These are phyloP conservation scores for Erysimum cheiri DNA, from an alignment of 441 rosid species.

Conservation along the genomic window DNA sequence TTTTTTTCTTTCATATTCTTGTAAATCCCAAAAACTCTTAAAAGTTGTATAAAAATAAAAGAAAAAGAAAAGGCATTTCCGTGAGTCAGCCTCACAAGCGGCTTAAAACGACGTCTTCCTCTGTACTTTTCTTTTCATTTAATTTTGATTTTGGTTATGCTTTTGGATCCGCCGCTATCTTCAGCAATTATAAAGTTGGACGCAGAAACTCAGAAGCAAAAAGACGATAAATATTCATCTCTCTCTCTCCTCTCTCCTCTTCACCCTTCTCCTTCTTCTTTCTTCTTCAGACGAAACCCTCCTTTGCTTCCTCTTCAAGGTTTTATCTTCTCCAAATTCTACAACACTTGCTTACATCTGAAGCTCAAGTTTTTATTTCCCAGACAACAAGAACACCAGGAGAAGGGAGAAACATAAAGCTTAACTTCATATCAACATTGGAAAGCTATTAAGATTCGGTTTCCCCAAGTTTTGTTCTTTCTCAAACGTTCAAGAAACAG, in stretches of 20 bases:
- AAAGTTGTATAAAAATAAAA: neutral
- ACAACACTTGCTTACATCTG: slow-evolving; percentile 50
- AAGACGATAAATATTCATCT: slow-evolving; percentile 44
- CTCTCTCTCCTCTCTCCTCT: no score
- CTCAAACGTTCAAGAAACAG: slow-evolving; percentile 22
- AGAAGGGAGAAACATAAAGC: neutral
- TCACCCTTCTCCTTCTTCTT: no score
- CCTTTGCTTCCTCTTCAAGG: slow-evolving; percentile 71
- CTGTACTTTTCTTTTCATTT: neutral
- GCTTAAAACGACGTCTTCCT: slow-evolving; percentile 42
- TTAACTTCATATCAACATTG: slow-evolving; percentile 13
- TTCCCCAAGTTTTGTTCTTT: slow-evolving; percentile 12
- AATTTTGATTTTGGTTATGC: slow-evolving; percentile 12
- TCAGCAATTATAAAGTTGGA: slow-evolving; percentile 44
- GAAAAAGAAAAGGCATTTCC: slow-evolving; percentile 31
- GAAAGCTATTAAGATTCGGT: slow-evolving; percentile 40
- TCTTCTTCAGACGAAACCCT: slow-evolving; percentile 33
- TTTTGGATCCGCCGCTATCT: slow-evolving; percentile 48
- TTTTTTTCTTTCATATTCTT: neutral
- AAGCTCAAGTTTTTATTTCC: slow-evolving; percentile 49
- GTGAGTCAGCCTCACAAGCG: slow-evolving; percentile 47
- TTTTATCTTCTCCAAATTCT: slow-evolving; percentile 60
- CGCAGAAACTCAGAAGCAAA: slow-evolving; percentile 42
- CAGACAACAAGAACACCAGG: neutral
- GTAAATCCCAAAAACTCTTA: neutral